Percentiles rank a stretch among this genome's conserved stretches.
phyloP scores from a whole-genome alignment of 2,329 filamentous ascomycete genomes.

The Botrytis aclada region DNA sequence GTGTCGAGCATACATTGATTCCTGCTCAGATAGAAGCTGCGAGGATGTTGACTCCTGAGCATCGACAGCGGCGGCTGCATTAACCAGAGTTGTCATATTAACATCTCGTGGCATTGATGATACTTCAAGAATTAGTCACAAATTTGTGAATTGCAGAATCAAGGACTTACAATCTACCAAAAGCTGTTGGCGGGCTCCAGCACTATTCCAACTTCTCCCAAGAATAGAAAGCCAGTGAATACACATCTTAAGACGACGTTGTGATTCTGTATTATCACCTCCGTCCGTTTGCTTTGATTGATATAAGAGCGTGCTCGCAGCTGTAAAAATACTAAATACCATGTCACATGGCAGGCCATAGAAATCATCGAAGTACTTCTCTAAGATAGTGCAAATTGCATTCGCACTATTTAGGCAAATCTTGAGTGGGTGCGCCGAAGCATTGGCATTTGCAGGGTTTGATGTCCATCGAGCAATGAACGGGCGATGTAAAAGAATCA shows the following conservation, averaged over 20 bases:
- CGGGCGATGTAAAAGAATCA: constrained; percentile 35
- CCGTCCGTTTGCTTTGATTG: constrained; percentile 26
- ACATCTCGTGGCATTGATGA: constrained; percentile 16
- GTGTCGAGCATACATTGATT: not conserved
- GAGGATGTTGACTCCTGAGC: not conserved
- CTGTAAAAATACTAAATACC: constrained; percentile 36
- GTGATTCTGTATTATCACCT: constrained; percentile 23
- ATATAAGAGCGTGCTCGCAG: constrained; percentile 34
- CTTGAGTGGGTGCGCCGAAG: constrained; percentile 24
- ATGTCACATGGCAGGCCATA: constrained; percentile 36
- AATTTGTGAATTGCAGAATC: constrained; percentile 27
- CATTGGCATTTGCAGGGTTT: constrained; percentile 21
- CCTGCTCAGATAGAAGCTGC: constrained; percentile 10
- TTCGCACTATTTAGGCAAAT: constrained; percentile 34
- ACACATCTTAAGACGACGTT: constrained; percentile 31
- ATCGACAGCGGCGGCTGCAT: not conserved
- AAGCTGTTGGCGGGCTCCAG: constrained; percentile 33
- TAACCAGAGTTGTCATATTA: constrained; percentile 10
- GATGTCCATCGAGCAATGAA: constrained; percentile 33
- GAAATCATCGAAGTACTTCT: constrained; percentile 34
- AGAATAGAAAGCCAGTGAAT: constrained; percentile 36
- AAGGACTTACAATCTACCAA: constrained; percentile 33
- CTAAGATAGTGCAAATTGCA: constrained; percentile 33
- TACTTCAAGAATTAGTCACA: constrained; percentile 16
- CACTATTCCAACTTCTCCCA: constrained; percentile 36